Base-by-base conservation (phyloP, 495 filamentous ascomycete genomes). In the Annulohypoxylon bovei region DNA sequence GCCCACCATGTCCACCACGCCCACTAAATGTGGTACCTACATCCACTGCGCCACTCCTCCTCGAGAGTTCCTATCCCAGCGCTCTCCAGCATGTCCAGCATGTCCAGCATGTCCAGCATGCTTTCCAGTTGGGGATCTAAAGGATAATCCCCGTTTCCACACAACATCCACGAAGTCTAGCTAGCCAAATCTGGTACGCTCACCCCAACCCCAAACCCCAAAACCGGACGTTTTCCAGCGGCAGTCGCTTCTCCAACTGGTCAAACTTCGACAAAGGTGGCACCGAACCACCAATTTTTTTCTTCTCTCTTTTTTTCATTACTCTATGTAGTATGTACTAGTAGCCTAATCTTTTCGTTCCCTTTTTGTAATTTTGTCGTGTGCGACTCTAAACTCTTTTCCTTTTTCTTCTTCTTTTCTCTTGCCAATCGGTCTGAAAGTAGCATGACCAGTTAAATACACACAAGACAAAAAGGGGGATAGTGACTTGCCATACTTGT, bases 161-260 rank as follows among this genome's bases (percentile, higher is more conserved):
- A 70, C 30, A 6, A 53, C 14, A 53, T 6, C 6, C 50, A 18
- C 40, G 37, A 6, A 37, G 11, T 11, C 30, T 18, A 32, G 30
- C 68, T 71, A 71, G 58, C 68, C 68, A 52, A 39, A 71, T 62
- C n/a, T 67, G 54, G 68, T 60, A 72, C 59, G n/a, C 53, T 28
- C 59, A 62, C 53, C 63, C 58, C 68, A 59, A 62, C 35, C 53
- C 69, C 64, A 54, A 61, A 54, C 62, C 39, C 68, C 58, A 46
- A 72, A 67, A 67, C 64, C 59, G 58, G 69, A 60, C 65, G 55
- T 53, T 68, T 60, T 30, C 61, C 33, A 72, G 64, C 33, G 56
- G 65, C 30, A 72, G 56, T 60, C 30, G 60, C 64, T 53, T 72
- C 65, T 68, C 30, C 65, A 72, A 72, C 59, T 68, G 60, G 64